Conservation (phyloP, 2,329 filamentous ascomycete genomes). For the Periconia sp. region DNA sequence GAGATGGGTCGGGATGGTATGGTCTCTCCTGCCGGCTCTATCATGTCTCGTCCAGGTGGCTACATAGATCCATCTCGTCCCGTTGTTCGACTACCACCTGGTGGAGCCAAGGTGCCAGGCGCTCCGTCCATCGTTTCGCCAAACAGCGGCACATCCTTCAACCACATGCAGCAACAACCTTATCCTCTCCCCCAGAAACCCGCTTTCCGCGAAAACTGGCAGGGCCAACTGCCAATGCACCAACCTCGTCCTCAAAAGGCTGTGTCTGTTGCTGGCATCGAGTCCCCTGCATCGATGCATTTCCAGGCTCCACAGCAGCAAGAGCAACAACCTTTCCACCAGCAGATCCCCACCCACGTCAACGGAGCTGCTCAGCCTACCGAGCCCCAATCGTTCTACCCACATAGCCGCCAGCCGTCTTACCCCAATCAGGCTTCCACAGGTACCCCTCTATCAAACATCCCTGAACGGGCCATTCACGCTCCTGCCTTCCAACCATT, state of each 20-base stretch:
- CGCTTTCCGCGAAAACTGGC: constrained; percentile 61
- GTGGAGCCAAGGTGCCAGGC: constrained; percentile 42
- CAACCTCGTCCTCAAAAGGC: constrained; percentile 94
- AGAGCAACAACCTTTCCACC: constrained; percentile 86
- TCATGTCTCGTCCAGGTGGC: constrained; percentile 67
- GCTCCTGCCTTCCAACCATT: constrained; percentile 81
- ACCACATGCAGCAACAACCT: constrained; percentile 52
- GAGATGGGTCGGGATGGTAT: constrained; percentile 71
- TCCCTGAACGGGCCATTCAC: constrained; percentile 89
- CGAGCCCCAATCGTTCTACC: constrained; percentile 50
- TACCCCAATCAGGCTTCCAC: constrained; percentile 71
- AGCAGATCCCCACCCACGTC: constrained; percentile 83
- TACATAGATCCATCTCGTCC: constrained; percentile 66
- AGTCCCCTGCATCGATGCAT: constrained; percentile 70
- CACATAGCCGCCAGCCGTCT: constrained; percentile 68
- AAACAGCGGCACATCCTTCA: constrained; percentile 47
- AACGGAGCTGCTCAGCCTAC: constrained; percentile 57
- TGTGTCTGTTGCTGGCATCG: constrained; percentile 89
- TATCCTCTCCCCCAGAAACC: constrained; percentile 58
- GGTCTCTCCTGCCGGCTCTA: constrained; percentile 78
- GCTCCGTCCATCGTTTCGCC: constrained; percentile 34
- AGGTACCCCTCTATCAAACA: constrained; percentile 84
- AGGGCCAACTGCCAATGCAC: constrained; percentile 73
- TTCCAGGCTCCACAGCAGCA: constrained; percentile 64
- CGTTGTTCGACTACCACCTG: constrained; percentile 80